A percentile compares a stretch with the other conserved stretches of the same genome.
phyloP scores from a whole-genome alignment of 306 rosid species.

The Erythrophleum fordii region DNA sequence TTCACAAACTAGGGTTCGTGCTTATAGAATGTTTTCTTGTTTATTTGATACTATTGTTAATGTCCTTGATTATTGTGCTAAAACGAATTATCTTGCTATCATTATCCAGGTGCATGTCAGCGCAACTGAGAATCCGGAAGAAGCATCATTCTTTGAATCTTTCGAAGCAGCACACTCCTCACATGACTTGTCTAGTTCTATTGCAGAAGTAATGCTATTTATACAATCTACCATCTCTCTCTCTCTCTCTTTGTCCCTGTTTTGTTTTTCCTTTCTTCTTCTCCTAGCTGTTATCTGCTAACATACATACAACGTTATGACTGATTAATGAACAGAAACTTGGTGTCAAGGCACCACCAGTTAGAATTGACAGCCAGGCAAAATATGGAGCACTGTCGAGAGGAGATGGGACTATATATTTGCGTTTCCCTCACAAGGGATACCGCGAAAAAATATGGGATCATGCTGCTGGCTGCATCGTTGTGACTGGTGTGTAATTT shows the following conservation, averaged over 20 bases:
- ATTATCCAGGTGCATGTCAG: conserved; percentile 74
- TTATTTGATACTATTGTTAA: conserved; percentile 5
- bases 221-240: neutral
- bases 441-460: conserved; percentile 98
- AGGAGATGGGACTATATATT: conserved; percentile 95
- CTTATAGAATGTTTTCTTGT: conserved; percentile 19
- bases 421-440: conserved; percentile 88
- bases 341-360: conserved; percentile 92
- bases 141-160: conserved; percentile 91
- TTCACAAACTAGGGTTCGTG: conserved; percentile 62
- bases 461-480: conserved; percentile 96
- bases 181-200: conserved; percentile 81
- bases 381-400: conserved; percentile 94
- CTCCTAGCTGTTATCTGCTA: conserved; percentile 21
- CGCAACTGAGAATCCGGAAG: conserved; percentile 76
- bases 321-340: conserved; percentile 72
- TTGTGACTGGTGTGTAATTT: conserved; percentile 70
- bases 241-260: neutral
- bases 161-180: conserved; percentile 90
- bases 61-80: conserved; percentile 36
- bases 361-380: conserved; percentile 97
- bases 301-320: conserved; percentile 15
- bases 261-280: neutral
- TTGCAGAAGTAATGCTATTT: conserved; percentile 64
- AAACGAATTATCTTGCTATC: conserved; percentile 20